These are phyloP conservation scores for Annona squamosa DNA, from an alignment of 164 flowering plant species.

Conservation along the genomic window DNA sequence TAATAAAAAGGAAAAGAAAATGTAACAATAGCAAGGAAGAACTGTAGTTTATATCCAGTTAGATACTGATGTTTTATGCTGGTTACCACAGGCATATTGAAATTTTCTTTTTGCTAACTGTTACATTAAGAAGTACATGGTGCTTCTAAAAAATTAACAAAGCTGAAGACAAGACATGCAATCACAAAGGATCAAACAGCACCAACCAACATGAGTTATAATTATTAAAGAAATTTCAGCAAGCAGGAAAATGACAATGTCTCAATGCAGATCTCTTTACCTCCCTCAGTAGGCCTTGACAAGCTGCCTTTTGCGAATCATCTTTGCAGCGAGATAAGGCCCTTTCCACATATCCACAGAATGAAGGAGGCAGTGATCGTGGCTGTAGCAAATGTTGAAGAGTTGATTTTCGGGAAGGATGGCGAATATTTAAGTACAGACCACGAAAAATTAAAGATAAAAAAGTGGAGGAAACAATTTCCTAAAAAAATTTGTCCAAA, in stretches of 20 bases:
- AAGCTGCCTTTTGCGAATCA: slow-evolving; percentile 65
- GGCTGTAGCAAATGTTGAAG: slow-evolving; percentile 36
- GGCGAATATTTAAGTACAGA: background rate
- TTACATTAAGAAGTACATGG: background rate
- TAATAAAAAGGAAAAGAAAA: too few relatives aligned
- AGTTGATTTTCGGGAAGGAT: background rate
- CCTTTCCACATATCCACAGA: slow-evolving; percentile 86
- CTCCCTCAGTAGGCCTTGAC: slow-evolving; percentile 79
- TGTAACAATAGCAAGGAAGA: too few relatives aligned
- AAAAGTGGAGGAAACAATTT: too few relatives aligned
- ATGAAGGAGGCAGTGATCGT: slow-evolving; percentile 63
- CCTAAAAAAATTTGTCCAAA: too few relatives aligned
- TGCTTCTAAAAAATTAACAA: background rate
- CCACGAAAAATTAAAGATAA: too few relatives aligned
- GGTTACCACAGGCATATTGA: background rate
- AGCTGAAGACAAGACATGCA: background rate
- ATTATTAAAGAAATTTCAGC: background rate
- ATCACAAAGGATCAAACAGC: background rate
- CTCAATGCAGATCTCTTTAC: slow-evolving; percentile 24
- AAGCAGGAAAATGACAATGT: background rate
- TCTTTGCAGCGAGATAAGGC: slow-evolving; percentile 83
- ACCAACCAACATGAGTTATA: background rate
- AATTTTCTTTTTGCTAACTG: background rate
- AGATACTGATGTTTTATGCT: too few relatives aligned
- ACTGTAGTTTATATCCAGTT: too few relatives aligned